Conservation (phyloP, 139 green algal genomes). For the Asterochloris sp. region DNA sequence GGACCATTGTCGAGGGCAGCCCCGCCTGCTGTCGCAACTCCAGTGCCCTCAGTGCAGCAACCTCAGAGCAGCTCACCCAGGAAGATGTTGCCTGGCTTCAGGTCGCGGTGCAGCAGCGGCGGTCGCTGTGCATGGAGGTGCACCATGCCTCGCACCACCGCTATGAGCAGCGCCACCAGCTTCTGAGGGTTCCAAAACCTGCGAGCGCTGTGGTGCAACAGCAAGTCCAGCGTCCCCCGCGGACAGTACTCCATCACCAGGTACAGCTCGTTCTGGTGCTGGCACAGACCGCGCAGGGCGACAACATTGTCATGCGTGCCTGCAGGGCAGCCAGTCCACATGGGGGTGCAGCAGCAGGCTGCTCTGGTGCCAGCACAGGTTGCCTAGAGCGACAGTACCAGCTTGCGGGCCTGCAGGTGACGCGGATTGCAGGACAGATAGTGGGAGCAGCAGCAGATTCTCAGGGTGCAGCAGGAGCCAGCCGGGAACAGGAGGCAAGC, state of each 20-base stretch:
- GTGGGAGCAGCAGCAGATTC: too few relatives aligned
- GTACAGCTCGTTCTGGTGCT: constrained; percentile 29
- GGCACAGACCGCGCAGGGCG: constrained; percentile 34
- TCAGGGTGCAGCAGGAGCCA: too few relatives aligned
- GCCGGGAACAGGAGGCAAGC: too few relatives aligned
- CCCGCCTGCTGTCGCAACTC: too few relatives aligned
- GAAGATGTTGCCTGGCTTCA: constrained; percentile 55
- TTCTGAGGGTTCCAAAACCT: constrained; percentile 38
- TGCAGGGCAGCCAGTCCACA: background rate
- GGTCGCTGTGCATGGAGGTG: constrained; percentile 38
- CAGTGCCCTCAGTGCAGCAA: background rate
- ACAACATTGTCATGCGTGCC: constrained; percentile 53
- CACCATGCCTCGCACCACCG: constrained; percentile 37
- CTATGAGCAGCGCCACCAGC: constrained; percentile 33
- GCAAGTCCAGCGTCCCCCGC: constrained; percentile 43
- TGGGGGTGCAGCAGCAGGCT: too few relatives aligned
- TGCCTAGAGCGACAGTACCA: too few relatives aligned
- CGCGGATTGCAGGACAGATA: too few relatives aligned
- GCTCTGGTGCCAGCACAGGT: too few relatives aligned
- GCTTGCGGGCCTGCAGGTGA: too few relatives aligned
- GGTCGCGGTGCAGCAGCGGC: constrained; percentile 51
- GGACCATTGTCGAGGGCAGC: too few relatives aligned
- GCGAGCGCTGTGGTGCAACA: constrained; percentile 34
- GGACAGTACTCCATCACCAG: constrained; percentile 56
- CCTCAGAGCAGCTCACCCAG: constrained; percentile 18